These are phyloP conservation scores for Diaporthe nobilis DNA, from an alignment of 2,329 filamentous ascomycete genomes.

Conservation along the genomic window DNA sequence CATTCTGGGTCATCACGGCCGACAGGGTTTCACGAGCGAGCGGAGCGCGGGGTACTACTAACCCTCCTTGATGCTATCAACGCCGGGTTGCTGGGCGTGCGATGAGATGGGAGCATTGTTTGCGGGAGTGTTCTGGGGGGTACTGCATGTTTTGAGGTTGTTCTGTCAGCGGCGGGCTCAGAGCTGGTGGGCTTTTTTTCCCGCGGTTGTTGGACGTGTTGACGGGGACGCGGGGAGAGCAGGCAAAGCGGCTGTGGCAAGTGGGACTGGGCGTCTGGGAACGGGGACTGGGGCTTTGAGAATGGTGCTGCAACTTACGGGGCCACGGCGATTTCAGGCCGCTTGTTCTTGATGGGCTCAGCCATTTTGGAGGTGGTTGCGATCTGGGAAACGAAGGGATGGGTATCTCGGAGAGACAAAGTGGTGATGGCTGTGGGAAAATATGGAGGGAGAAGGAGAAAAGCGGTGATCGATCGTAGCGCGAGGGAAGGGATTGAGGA, in stretches of 20 bases:
- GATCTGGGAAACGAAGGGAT: slow-evolving; percentile 43
- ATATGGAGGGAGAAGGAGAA: slow-evolving; percentile 36
- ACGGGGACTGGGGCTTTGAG: slow-evolving; percentile 35
- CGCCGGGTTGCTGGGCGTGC: slow-evolving; percentile 93
- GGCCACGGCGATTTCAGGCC: slow-evolving; percentile 68
- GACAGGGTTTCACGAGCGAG: slow-evolving; percentile 17
- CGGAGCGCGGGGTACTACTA: slow-evolving; percentile 57
- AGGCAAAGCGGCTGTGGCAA: slow-evolving; percentile 30
- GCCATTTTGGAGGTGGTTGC: slow-evolving; percentile 64
- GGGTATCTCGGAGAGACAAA: slow-evolving; percentile 27
- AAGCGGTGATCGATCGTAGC: slow-evolving; percentile 31
- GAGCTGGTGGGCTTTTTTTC: slow-evolving; percentile 16
- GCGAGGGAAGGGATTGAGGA: slow-evolving; percentile 30
- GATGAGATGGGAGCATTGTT: slow-evolving; percentile 97
- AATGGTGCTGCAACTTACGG: slow-evolving; percentile 63
- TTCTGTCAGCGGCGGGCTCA: slow-evolving; percentile 43
- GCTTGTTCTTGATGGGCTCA: slow-evolving; percentile 76
- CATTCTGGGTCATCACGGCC: not conserved
- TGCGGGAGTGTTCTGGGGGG: slow-evolving; percentile 97
- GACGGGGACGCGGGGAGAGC: slow-evolving; percentile 29
- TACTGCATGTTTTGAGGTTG: slow-evolving; percentile 71
- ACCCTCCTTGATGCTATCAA: slow-evolving; percentile 99
- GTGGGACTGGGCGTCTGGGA: slow-evolving; percentile 29
- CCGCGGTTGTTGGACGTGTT: slow-evolving; percentile 35
- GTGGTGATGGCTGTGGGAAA: slow-evolving; percentile 33